Evolutionary conservation across 2,329 filamentous ascomycete species (phyloP), one percentile per base, ranked within the genome.

Genomic region (Ceratocystis smalleyi): DNA sequence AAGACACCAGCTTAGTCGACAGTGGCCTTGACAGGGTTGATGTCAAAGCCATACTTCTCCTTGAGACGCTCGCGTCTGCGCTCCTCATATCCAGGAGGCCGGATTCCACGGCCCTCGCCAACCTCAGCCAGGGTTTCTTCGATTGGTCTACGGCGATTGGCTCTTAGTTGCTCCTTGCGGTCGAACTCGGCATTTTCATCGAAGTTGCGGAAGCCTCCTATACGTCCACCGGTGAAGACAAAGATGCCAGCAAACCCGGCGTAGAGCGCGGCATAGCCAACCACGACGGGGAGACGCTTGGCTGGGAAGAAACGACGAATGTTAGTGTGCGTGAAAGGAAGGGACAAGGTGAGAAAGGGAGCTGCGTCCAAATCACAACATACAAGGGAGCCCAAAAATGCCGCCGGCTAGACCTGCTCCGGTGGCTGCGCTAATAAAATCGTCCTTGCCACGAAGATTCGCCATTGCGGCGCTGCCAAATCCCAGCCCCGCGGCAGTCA

Each of bases 101-200:
- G 81, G 70, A 96, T 89, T 64, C 88, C 91, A 82, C 91, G 83
- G 69, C 90, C 90, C 78, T 96, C 91, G 63, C 91, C 91, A 70
- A 96, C 72, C 71, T 92, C 83, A 27, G 83, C 82, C 68, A 96
- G 77, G 1, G 89, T 95, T 78, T 96, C 86, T 73, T 89, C 86
- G 27, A 83, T 78, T 30, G 89, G 87, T 72, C 85, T 78, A 73
- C 89, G 83, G 74, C 86, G 86, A 72, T 85, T 85, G 77, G 82
- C 86, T 73, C 89, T 83, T 73, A 91, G 68, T 68, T 78, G 79
- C 74, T 92, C 85, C 77, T 91, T 91, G 74, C 84, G 82, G 70
- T 85, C 86, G 67, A 87, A 89, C 73, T 92, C 88, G 63, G 83
- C 80, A 61, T 86, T 80, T 62, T 85, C 79, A 68, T 76, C 73